Evolutionary conservation across 148 eudicot species (phyloP).

Genomic region (Cornus kousa): DNA sequence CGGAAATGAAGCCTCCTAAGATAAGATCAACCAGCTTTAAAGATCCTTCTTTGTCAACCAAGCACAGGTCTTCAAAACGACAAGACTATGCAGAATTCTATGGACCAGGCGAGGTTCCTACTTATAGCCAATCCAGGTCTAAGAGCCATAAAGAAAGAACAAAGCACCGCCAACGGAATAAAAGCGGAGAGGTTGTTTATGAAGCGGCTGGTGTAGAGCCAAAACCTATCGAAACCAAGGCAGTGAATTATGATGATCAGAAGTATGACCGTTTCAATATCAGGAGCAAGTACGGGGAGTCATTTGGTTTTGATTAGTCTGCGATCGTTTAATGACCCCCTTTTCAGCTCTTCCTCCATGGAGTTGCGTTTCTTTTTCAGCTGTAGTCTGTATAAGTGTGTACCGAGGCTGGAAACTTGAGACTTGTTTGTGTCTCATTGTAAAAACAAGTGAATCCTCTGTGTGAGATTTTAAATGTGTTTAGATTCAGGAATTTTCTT

Average conservation of each 20-base stretch:
- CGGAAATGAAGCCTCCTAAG: slow-evolving; percentile 59
- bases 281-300: slow-evolving; percentile 59
- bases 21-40: slow-evolving; percentile 58
- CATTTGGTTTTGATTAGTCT: slow-evolving; percentile 49
- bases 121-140: slow-evolving; percentile 48
- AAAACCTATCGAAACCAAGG: slow-evolving; percentile 51
- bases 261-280: slow-evolving; percentile 61
- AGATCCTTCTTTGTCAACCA: slow-evolving; percentile 68
- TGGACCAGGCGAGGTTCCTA: slow-evolving; percentile 57
- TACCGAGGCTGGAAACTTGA: not conserved
- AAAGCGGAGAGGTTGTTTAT: slow-evolving; percentile 55
- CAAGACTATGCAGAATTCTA: slow-evolving; percentile 84
- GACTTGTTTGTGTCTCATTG: not conserved
- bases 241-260: slow-evolving; percentile 42
- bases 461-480: too few species aligned
- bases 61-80: slow-evolving; percentile 72
- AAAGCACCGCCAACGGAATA: slow-evolving; percentile 75
- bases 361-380: not conserved
- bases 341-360: not conserved
- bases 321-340: not conserved
- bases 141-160: slow-evolving; percentile 78
- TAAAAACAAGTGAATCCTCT: too few species aligned
- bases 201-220: slow-evolving; percentile 37
- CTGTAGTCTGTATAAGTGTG: not conserved
- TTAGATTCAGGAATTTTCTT: too few species aligned